Evolutionary conservation across 2,329 filamentous ascomycete species (phyloP).

Genomic region (Scytalidium sp.): DNA sequence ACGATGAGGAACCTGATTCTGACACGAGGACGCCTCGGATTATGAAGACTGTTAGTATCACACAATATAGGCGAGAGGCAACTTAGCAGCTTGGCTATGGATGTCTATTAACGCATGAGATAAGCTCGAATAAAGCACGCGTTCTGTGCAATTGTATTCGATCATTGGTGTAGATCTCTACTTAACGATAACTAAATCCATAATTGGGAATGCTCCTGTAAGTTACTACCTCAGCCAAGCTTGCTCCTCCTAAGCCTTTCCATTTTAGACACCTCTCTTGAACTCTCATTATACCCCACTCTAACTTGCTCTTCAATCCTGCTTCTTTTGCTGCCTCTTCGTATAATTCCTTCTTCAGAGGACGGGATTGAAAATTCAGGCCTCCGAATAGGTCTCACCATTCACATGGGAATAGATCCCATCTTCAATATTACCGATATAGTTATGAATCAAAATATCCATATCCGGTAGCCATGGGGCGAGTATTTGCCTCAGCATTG

Average conservation of each 20-base stretch:
- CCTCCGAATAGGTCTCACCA: slow-evolving; percentile 15
- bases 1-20: too few species aligned
- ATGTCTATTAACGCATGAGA: too few species aligned
- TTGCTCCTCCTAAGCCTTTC: slow-evolving; percentile 17
- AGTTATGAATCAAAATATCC: slow-evolving; percentile 12
- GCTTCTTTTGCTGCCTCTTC: slow-evolving; percentile 25
- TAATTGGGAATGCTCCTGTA: slow-evolving; percentile 18
- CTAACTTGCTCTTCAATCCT: slow-evolving; percentile 21
- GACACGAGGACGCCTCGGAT: too few species aligned
- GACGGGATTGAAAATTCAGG: slow-evolving; percentile 23
- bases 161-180: too few species aligned
- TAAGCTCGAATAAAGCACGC: too few species aligned
- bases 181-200: slow-evolving; percentile 22
- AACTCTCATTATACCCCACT: slow-evolving; percentile 22
- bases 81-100: too few species aligned
- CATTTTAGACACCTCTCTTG: slow-evolving; percentile 18
- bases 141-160: too few species aligned
- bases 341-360: slow-evolving; percentile 26
- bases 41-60: too few species aligned
- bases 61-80: too few species aligned
- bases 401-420: slow-evolving; percentile 14
- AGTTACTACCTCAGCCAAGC: slow-evolving; percentile 20
- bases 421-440: slow-evolving; percentile 16
- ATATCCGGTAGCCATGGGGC: slow-evolving; percentile 10
- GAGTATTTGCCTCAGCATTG: slow-evolving; percentile 12